Evolutionary conservation across 352 stramenopile genomes (phyloP).

Genomic region (Phytophthora fragariaefolia): DNA sequence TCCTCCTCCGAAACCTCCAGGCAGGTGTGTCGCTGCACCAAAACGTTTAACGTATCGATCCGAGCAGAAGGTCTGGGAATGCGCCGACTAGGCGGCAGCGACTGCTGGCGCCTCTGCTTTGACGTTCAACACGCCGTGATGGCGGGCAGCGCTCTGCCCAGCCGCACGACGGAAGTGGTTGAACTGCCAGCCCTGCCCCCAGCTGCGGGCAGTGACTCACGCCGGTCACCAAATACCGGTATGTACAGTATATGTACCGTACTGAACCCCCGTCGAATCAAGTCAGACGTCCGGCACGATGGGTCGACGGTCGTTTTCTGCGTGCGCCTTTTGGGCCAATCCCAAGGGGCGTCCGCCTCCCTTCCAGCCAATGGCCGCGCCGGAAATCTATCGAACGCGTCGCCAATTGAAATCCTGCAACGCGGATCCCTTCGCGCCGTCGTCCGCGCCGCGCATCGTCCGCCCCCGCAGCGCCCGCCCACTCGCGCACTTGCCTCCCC

Average conservation of each 20-base stretch:
- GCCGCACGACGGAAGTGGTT: conserved; percentile 8
- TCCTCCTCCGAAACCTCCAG: not conserved
- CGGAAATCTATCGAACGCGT: conserved; percentile 20
- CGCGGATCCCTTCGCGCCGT: conserved; percentile 19
- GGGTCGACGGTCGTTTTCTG: conserved; percentile 23
- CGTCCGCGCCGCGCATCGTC: conserved; percentile 10
- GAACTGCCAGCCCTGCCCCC: conserved; percentile 13
- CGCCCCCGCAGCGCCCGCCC: no score
- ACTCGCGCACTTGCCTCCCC: no score
- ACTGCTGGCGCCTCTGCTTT: no score
- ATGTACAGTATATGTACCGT: no score
- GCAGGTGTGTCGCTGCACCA: no score
- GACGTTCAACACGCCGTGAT: no score
- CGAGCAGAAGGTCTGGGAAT: no score
- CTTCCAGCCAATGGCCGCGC: conserved; percentile 3
- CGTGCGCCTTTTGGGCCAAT: conserved; percentile 28
- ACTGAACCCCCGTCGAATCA: no score
- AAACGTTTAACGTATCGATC: no score
- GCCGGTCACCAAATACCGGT: no score
- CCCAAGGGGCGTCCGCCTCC: conserved; percentile 6
- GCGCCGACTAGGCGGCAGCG: no score
- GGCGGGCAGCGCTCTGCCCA: not conserved
- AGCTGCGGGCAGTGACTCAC: no score
- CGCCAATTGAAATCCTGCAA: conserved; percentile 5
- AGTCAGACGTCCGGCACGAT: conserved; percentile 10